phyloP scores from a whole-genome alignment of 345 rosid species.

The Acer negundo region DNA sequence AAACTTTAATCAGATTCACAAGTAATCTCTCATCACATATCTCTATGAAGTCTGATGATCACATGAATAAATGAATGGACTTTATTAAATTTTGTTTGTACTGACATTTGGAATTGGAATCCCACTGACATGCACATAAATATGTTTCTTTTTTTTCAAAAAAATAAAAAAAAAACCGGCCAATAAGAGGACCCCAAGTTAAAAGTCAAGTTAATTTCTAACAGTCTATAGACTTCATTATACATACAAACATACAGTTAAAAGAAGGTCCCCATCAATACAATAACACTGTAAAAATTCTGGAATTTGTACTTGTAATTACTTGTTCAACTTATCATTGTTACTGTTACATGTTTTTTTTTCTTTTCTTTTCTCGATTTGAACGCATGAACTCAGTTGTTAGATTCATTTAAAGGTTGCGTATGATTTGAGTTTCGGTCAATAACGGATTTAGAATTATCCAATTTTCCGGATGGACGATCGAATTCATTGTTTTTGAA shows the following conservation, averaged over 20 bases:
- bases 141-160: not conserved
- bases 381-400: too few species aligned
- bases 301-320: not conserved
- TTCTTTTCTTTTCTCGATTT: too few species aligned
- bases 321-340: not conserved
- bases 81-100: not conserved
- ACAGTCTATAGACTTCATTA: too few species aligned
- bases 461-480: too few species aligned
- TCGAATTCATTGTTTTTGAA: too few species aligned
- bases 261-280: not conserved
- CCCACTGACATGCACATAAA: conserved; percentile 21
- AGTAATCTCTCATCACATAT: not conserved
- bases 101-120: conserved; percentile 28
- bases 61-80: not conserved
- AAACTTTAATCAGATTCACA: conserved; percentile 21
- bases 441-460: too few species aligned
- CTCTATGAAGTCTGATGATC: not conserved
- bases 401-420: too few species aligned
- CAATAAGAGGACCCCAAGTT: not conserved
- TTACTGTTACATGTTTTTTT: not conserved
- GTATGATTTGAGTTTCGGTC: too few species aligned
- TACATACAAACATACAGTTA: not conserved
- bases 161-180: not conserved
- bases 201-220: not conserved
- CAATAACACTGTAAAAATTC: not conserved